Conservation (phyloP, 1,139 yeast species). For the Petasospora fabianii region DNA sequence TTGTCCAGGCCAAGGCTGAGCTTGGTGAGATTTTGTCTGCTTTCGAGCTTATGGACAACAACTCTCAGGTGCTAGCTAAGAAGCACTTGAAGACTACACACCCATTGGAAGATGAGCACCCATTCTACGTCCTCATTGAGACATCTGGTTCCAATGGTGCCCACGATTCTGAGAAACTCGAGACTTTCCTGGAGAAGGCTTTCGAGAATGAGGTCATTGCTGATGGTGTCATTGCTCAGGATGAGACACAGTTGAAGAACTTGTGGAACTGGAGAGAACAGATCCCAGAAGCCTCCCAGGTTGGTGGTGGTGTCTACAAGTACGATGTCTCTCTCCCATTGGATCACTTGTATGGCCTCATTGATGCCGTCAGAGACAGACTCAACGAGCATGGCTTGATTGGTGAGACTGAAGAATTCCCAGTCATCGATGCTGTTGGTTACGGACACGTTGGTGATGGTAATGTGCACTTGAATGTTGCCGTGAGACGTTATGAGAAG, state of each 20-base stretch:
- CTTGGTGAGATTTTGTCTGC: conserved; percentile 87
- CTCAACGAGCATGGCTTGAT: conserved; percentile 55
- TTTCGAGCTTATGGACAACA: conserved; percentile 89
- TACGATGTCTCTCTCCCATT: conserved; percentile 93
- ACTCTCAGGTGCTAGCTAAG: conserved; percentile 64
- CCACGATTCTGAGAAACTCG: conserved; percentile 76
- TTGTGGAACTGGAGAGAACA: conserved; percentile 96
- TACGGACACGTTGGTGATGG: conserved; percentile 98
- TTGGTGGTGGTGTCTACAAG: conserved; percentile 91
- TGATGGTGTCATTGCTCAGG: conserved; percentile 96
- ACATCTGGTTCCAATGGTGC: conserved; percentile 91
- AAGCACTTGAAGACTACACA: conserved; percentile 53
- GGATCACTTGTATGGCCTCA: conserved; percentile 71
- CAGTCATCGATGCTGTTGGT: conserved; percentile 86
- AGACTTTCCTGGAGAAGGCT: conserved; percentile 72
- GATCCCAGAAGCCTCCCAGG: conserved; percentile 83
- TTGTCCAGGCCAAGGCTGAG: conserved; percentile 73
- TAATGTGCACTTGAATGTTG: conserved; percentile 85
- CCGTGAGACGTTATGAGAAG: conserved; percentile 79
- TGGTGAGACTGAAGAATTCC: conserved; percentile 63
- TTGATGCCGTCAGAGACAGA: conserved; percentile 63
- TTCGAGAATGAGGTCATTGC: conserved; percentile 81
- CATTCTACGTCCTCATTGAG: conserved; percentile 88
- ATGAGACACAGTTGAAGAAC: conserved; percentile 75
- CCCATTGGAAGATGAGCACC: conserved; percentile 79